These are phyloP conservation scores for Ceratocystis destructans DNA, from an alignment of 2,329 filamentous ascomycete species.

Conservation along the genomic window DNA sequence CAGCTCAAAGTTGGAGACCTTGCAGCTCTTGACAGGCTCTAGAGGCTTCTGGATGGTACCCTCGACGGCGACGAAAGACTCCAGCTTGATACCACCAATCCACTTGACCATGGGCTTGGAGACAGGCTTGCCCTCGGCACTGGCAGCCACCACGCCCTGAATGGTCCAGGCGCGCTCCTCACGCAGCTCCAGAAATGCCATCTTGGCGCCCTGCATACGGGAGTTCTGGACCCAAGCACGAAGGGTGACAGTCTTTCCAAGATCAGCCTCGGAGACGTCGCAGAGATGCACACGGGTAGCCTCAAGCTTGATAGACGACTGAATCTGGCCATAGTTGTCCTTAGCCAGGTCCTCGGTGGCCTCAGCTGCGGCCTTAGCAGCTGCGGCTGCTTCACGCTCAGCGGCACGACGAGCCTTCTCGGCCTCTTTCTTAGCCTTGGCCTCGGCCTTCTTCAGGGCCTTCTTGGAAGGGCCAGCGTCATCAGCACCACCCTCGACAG, in stretches of 20 bases:
- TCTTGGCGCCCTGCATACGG: constrained; percentile 77
- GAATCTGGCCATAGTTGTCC: constrained; percentile 66
- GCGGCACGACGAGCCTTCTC: constrained; percentile 59
- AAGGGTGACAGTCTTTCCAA: constrained; percentile 60
- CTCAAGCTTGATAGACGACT: constrained; percentile 43
- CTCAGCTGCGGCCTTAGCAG: constrained; percentile 50
- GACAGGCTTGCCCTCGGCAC: constrained; percentile 52
- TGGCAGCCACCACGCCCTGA: constrained; percentile 66
- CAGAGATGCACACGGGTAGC: constrained; percentile 47
- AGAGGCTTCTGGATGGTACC: constrained; percentile 67
- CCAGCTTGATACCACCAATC: constrained; percentile 57
- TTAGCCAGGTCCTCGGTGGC: constrained; percentile 55
- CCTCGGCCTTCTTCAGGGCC: constrained; percentile 69
- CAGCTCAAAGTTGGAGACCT: constrained; percentile 66
- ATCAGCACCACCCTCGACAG: constrained; percentile 18
- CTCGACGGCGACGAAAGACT: constrained; percentile 72
- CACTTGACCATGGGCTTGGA: constrained; percentile 93
- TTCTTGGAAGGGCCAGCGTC: constrained; percentile 50
- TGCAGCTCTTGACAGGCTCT: constrained; percentile 78
- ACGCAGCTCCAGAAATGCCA: constrained; percentile 77
- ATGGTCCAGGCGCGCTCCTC: constrained; percentile 63
- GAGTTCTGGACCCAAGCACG: constrained; percentile 77
- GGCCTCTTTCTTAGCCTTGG: constrained; percentile 79
- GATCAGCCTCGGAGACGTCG: constrained; percentile 47
- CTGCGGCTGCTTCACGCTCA: constrained; percentile 61